phyloP scores from a whole-genome alignment of 2,329 filamentous ascomycete species.

The Nigrospora osmanthi region DNA sequence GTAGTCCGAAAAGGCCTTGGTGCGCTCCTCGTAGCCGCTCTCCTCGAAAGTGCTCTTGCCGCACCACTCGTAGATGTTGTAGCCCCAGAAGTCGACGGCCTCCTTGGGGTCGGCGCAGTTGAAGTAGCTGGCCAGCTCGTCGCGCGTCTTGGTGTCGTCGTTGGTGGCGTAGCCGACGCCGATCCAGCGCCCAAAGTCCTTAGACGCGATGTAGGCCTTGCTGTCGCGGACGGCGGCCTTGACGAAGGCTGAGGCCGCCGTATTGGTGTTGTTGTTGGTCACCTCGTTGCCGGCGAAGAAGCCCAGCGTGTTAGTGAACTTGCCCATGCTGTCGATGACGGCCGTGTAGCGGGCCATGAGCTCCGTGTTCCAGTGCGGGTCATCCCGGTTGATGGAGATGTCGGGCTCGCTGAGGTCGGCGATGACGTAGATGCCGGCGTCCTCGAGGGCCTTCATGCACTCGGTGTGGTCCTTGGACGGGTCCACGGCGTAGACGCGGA shows the following conservation, averaged over 20 bases:
- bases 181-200: constrained; percentile 54
- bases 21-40: constrained; percentile 61
- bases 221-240: constrained; percentile 71
- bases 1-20: constrained; percentile 59
- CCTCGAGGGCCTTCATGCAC: constrained; percentile 59
- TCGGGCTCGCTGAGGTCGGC: constrained; percentile 62
- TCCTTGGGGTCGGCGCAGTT: constrained; percentile 46
- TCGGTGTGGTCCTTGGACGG: constrained; percentile 52
- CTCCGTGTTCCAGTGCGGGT: constrained; percentile 57
- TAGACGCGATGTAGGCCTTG: constrained; percentile 65
- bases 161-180: constrained; percentile 71
- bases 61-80: constrained; percentile 82
- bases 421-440: constrained; percentile 67
- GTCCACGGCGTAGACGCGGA: constrained; percentile 68
- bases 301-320: constrained; percentile 64
- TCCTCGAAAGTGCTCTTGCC: constrained; percentile 52
- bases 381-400: constrained; percentile 58
- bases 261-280: constrained; percentile 63
- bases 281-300: constrained; percentile 79
- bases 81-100: constrained; percentile 72
- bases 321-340: constrained; percentile 58
- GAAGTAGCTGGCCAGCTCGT: constrained; percentile 61
- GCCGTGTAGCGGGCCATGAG: constrained; percentile 60
- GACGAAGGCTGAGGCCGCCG: constrained; percentile 63
- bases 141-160: constrained; percentile 61